These are phyloP conservation scores for Chlorella sp. DNA, from an alignment of 139 green algal genomes.

Conservation along the genomic window DNA sequence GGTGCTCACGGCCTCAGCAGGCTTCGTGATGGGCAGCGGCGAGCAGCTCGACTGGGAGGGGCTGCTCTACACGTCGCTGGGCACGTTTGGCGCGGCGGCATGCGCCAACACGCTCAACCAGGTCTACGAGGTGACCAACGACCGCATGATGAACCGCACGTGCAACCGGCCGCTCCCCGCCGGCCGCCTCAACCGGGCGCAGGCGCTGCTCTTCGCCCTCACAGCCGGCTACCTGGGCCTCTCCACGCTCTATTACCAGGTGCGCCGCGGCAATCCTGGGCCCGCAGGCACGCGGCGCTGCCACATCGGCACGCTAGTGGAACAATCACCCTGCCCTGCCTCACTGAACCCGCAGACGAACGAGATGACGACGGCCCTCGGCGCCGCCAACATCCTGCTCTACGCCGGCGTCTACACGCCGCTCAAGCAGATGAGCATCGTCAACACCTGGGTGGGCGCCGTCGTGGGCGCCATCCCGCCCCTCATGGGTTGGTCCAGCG, in stretches of 20 bases:
- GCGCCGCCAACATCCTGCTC: conserved; percentile 89
- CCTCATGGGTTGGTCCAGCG: conserved; percentile 94
- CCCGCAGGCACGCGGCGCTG: too few species aligned
- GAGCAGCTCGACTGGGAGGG: conserved; percentile 56
- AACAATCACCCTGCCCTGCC: too few species aligned
- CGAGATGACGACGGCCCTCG: conserved; percentile 71
- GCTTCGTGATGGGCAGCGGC: conserved; percentile 76
- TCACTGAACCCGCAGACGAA: conserved; percentile 85
- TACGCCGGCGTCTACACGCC: conserved; percentile 97
- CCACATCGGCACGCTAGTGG: too few species aligned
- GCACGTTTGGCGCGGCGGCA: conserved; percentile 78
- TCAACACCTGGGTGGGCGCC: conserved; percentile 86
- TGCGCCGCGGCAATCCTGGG: conserved; percentile 21
- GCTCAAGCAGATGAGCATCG: conserved; percentile 81
- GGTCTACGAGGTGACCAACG: conserved; percentile 78
- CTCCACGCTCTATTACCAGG: conserved; percentile 58
- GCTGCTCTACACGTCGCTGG: conserved; percentile 76
- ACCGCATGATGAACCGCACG: conserved; percentile 87
- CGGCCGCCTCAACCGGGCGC: conserved; percentile 54
- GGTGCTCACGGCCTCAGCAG: conserved; percentile 76
- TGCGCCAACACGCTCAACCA: conserved; percentile 97
- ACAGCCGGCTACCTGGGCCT: conserved; percentile 61
- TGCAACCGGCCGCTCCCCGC: conserved; percentile 80
- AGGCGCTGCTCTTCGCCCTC: conserved; percentile 81
- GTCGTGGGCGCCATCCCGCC: conserved; percentile 95